Conservation (phyloP, 305 asterid genomes). For the Plantago coronopus region DNA sequence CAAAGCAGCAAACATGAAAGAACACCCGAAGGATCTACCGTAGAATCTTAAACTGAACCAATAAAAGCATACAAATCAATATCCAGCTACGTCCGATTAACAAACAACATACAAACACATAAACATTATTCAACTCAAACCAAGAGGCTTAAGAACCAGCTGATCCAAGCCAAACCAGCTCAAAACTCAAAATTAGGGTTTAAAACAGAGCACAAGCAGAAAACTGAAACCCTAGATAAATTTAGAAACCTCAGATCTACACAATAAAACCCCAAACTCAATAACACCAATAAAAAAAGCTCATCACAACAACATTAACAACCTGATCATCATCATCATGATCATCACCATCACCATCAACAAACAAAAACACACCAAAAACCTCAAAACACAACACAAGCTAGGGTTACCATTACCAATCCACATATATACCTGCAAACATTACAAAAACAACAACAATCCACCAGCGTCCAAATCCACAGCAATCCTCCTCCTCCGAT, state of each 20-base stretch:
- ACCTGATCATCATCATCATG: too few species aligned
- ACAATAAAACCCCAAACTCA: background rate
- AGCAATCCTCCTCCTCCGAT: background rate
- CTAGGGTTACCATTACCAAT: slow-evolving; percentile 11
- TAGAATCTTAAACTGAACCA: too few species aligned
- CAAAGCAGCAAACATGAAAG: too few species aligned
- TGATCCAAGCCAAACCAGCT: background rate
- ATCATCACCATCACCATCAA: background rate
- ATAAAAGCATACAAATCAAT: background rate
- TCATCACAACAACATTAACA: background rate
- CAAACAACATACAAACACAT: background rate
- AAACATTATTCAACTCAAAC: background rate
- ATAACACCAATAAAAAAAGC: background rate
- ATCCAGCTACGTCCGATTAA: background rate
- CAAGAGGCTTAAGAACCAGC: background rate
- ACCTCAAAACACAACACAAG: background rate
- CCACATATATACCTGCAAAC: slow-evolving; percentile 30
- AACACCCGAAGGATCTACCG: too few species aligned
- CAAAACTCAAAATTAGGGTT: slow-evolving; percentile 5
- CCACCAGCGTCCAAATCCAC: slow-evolving; percentile 1
- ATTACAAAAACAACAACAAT: slow-evolving; percentile 15
- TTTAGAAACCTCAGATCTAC: slow-evolving; percentile 13
- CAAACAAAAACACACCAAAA: background rate
- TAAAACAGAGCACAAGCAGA: background rate
- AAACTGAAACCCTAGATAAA: slow-evolving; percentile 4